These are phyloP conservation scores for Aspergillus ochraceus DNA, from an alignment of 2,329 filamentous ascomycete genomes.

Conservation along the genomic window DNA sequence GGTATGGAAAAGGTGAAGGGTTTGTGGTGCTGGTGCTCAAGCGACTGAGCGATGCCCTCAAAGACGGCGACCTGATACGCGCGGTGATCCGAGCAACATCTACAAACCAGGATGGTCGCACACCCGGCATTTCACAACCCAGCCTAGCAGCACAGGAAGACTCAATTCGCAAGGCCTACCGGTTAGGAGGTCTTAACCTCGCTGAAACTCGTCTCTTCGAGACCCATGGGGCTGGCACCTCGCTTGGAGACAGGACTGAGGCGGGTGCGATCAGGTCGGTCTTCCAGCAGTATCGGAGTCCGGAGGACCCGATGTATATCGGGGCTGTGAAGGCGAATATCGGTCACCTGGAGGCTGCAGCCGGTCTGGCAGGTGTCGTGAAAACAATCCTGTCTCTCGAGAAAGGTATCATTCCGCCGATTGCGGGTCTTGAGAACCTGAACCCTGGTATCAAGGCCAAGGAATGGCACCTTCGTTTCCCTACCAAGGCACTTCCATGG, in stretches of 20 bases:
- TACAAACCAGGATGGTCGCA: conserved; percentile 37
- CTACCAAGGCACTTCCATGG: conserved; percentile 18
- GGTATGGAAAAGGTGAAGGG: conserved; percentile 54
- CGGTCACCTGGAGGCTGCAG: no score
- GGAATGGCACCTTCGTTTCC: no score
- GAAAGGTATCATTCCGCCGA: conserved; percentile 19
- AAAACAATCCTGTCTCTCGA: no score
- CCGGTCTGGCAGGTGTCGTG: no score
- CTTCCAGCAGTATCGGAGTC: conserved; percentile 10
- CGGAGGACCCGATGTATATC: conserved; percentile 16
- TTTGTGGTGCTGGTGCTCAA: conserved; percentile 50
- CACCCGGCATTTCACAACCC: conserved; percentile 44
- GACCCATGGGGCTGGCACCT: conserved; percentile 43
- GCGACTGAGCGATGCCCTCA: conserved; percentile 45
- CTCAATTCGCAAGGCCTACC: conserved; percentile 29
- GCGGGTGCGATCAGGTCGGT: conserved; percentile 19
- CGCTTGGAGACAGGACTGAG: conserved; percentile 19
- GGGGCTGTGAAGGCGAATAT: conserved; percentile 34
- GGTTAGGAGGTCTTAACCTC: no score
- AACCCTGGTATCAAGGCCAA: conserved; percentile 16
- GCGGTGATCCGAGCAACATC: conserved; percentile 25
- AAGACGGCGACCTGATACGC: conserved; percentile 44
- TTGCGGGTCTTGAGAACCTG: conserved; percentile 33
- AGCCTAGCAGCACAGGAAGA: conserved; percentile 35
- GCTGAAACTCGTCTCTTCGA: conserved; percentile 32